Evolutionary conservation across 208 protist species (phyloP).

Genomic region (Leishmania guyanensis): DNA sequence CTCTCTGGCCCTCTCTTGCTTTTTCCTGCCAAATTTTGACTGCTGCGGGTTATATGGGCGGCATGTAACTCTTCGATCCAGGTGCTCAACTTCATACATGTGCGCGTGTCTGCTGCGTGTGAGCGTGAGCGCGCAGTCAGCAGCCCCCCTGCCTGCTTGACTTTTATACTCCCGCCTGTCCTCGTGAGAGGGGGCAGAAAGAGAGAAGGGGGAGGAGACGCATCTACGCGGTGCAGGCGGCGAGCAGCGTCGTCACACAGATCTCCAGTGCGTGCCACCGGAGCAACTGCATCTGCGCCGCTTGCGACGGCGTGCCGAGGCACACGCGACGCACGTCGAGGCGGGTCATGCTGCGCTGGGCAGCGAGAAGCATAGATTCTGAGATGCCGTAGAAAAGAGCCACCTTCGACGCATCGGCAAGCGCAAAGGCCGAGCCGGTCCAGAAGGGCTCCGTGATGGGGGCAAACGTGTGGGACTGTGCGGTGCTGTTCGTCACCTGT

Average conservation of each 20-base stretch:
- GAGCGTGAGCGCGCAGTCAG: background rate
- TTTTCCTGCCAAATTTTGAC: background rate
- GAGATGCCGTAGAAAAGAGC: constrained; percentile 33
- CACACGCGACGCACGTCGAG: constrained; percentile 10
- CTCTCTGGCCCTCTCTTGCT: background rate
- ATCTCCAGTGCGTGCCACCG: constrained; percentile 47
- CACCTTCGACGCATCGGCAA: constrained; percentile 21
- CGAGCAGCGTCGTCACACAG: constrained; percentile 59
- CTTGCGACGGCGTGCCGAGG: background rate
- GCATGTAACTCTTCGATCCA: background rate
- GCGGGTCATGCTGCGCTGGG: constrained; percentile 26
- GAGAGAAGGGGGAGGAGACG: background rate
- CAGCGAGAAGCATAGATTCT: constrained; percentile 25
- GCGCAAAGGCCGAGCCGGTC: constrained; percentile 12
- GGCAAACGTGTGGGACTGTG: constrained; percentile 10
- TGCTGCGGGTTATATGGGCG: background rate
- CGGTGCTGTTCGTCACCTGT: constrained; percentile 10
- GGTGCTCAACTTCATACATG: background rate
- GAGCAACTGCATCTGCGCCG: constrained; percentile 16
- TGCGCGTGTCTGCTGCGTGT: background rate
- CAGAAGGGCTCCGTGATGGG: constrained; percentile 19
- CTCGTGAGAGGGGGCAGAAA: background rate
- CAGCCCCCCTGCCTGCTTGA: background rate
- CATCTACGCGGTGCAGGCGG: constrained; percentile 46
- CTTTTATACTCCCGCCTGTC: background rate